Base-by-base conservation (phyloP, 2,329 filamentous ascomycete genomes). In the Colletotrichum salicis region DNA sequence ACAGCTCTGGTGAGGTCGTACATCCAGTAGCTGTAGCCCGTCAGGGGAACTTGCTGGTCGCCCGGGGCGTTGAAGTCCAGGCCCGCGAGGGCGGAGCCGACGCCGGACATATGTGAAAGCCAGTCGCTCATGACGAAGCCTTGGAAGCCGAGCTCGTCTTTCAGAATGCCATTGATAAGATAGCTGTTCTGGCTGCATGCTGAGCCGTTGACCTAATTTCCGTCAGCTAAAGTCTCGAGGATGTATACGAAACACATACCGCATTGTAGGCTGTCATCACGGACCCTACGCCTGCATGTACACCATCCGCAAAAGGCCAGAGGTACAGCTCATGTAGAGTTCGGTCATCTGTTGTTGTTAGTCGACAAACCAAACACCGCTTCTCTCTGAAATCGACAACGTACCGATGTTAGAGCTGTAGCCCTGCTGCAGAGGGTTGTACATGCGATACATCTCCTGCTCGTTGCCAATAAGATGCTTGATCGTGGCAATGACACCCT, bases 41-140 rank as follows among this genome's bases (percentile, higher is more conserved):
- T 75, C 0, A 84, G 77, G 1, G 83, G 83, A 1, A 85, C 74
- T 56, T 83, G 77, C 1, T 78, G 79, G 64, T 85, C 83, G 4
- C 83, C 83, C 1, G 90, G 90, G 84, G 91, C 92, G 59, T 88
- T 89, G 82, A 91, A 89, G 74, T 98, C 95, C 6, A 98, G 86
- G 1, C 96, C 96, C 11, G 94, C 92, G 5, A 97, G 84, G 7
- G 94, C 93, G 72, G 90, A 93, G 22, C 89, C 91, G 1, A 97
- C 94, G 11, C 95, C 95, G 13, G 92, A 92, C 74, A 94, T 89
- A 78, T 97, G 95, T 0, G 93, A 94, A 4, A 96, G 86, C 95
- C 95, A 97, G 79, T 97, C 95, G 1, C 90, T 92, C 85, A 96
- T 93, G 12, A 96, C 89, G 67, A 94, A 96, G 0, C 94, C 94